Conservation (phyloP, 192 early-diverging fungal genomes). For the Borealophlyctis nickersoniae region DNA sequence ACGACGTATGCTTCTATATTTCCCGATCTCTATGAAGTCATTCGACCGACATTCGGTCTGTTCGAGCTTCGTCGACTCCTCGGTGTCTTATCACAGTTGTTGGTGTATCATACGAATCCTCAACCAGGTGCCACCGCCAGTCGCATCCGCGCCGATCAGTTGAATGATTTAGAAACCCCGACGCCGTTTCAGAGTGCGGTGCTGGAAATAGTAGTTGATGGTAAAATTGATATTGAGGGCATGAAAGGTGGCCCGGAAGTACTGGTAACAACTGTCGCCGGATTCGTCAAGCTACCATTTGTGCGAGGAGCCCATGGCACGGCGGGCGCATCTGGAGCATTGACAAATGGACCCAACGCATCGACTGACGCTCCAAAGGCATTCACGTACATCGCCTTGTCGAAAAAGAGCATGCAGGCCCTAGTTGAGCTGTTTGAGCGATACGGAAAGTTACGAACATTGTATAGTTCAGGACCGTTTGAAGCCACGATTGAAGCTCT, state of each 20-base stretch:
- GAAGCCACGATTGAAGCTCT: slow-evolving; percentile 44
- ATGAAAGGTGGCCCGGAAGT: slow-evolving; percentile 30
- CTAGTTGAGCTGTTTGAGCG: slow-evolving; percentile 56
- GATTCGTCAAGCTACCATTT: slow-evolving; percentile 38
- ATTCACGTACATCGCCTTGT: slow-evolving; percentile 74
- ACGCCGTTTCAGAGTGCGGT: slow-evolving; percentile 68
- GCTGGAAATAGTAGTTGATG: slow-evolving; percentile 54
- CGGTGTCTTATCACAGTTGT: slow-evolving; percentile 47
- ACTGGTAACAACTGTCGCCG: slow-evolving; percentile 24
- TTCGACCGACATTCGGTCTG: slow-evolving; percentile 48
- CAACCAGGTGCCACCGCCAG: slow-evolving; percentile 40
- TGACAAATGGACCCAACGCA: not conserved
- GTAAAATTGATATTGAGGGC: slow-evolving; percentile 21
- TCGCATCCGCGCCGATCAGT: slow-evolving; percentile 35
- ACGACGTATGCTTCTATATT: slow-evolving; percentile 62
- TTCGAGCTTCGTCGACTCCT: slow-evolving; percentile 53
- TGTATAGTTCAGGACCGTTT: slow-evolving; percentile 47
- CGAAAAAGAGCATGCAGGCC: slow-evolving; percentile 57
- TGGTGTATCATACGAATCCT: slow-evolving; percentile 63
- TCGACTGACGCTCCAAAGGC: slow-evolving; percentile 25
- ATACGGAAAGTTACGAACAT: slow-evolving; percentile 38
- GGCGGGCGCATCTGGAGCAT: not conserved
- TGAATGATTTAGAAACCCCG: slow-evolving; percentile 53
- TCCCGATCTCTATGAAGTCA: slow-evolving; percentile 56
- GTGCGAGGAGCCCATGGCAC: slow-evolving; percentile 25